Base-by-base conservation (phyloP, 2,329 filamentous ascomycete genomes). In the Emmonsia crescens region DNA sequence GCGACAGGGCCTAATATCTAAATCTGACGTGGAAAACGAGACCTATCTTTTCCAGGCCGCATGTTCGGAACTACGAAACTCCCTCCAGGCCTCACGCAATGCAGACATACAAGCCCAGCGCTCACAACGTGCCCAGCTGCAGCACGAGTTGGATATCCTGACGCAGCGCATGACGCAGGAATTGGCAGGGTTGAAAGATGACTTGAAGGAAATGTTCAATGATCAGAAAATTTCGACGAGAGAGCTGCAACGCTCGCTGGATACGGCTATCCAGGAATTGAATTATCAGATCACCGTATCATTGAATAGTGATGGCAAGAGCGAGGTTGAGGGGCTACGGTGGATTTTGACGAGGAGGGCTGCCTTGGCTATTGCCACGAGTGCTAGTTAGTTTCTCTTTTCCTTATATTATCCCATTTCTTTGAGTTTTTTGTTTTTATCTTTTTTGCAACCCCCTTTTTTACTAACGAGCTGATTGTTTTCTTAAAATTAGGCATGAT, bases 221-320 rank as follows among this genome's bases (percentile, higher is more conserved):
- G 93, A 99, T 72, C 85, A 95, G 51, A 94, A 93, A 73, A 96
- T 97, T 89, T 84, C 85, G 1, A 91, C 96, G 1, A 81, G 91
- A 60, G 89, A 93, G 74, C 89, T 96, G 73, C 91, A 96, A 75
- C 87, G 91, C 71, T 82, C 82, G 6, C 88, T 89, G 70, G 93
- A 97, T 71, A 89, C 88, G 58, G 87, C 87, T 82, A 92, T 96
- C 65, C 92, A 96, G 80, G 89, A 96, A 77, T 82, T 97, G 67
- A 96, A 93, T 76, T 96, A 97, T 77, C 94, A 96, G 73, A 97
- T 99, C 74, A 95, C 89, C 27, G 91, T 96, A 38, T 82, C 85
- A 48, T 82, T 99, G 51, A 95, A 91, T 73, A 94, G 90, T 64
- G 94, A 97, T 74, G 86, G 89, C 56, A 92, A 93, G 73, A 93